phyloP scores from a whole-genome alignment of 2,329 filamentous ascomycete genomes.

The Botrytis cinerea region DNA sequence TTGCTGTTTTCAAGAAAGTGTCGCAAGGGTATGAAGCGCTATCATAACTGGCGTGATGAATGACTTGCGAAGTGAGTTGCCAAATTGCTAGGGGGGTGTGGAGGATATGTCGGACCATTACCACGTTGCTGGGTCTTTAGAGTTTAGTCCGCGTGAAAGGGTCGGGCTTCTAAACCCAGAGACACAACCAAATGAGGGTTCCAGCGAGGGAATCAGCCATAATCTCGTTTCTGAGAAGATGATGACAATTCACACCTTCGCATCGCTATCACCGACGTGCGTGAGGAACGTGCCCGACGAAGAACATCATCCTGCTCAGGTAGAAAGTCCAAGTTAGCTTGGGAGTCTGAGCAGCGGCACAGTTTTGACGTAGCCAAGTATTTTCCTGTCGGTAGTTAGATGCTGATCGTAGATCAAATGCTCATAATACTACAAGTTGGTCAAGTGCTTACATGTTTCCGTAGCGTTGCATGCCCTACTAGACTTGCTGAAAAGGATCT shows the following conservation, averaged over 20 bases:
- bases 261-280: background rate
- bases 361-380: conserved; percentile 8
- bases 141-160: background rate
- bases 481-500: background rate
- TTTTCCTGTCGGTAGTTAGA: conserved; percentile 15
- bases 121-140: conserved; percentile 12
- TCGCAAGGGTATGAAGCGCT: conserved; percentile 3
- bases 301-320: background rate
- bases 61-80: background rate
- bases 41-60: background rate
- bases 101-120: conserved; percentile 10
- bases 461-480: background rate
- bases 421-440: conserved; percentile 3
- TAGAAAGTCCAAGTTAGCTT: background rate
- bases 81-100: background rate
- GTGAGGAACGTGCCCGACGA: background rate
- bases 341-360: conserved; percentile 13
- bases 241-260: background rate
- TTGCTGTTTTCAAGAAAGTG: conserved; percentile 1
- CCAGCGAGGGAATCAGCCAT: background rate
- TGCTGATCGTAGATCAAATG: conserved; percentile 7
- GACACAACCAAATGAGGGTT: background rate
- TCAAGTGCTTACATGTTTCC: background rate
- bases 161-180: background rate
- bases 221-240: background rate